Evolutionary conservation across 345 rosid genomes (phyloP).

Genomic region (Salix udensis): DNA sequence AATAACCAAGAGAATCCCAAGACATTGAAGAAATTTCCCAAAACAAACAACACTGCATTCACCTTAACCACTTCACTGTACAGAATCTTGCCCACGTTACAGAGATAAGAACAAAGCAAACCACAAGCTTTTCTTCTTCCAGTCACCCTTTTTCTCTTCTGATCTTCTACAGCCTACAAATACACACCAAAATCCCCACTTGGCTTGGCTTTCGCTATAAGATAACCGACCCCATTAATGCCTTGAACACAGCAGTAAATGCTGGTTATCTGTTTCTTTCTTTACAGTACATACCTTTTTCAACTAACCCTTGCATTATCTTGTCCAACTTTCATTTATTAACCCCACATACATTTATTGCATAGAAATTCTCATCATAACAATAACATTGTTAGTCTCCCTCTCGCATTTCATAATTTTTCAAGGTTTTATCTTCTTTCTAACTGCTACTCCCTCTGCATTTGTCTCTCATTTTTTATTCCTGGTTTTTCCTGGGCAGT

Average conservation of each 20-base stretch:
- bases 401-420: not conserved
- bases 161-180: not conserved
- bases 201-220: conserved; percentile 13
- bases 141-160: conserved; percentile 1
- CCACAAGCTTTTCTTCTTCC: not conserved
- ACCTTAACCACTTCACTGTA: not conserved
- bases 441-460: not conserved
- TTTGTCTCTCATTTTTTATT: not conserved
- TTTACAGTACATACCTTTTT: conserved; percentile 7
- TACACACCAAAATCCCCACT: not conserved
- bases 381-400: too few species aligned
- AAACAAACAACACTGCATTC: not conserved
- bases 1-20: not conserved
- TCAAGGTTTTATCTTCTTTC: not conserved
- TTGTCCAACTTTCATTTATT: conserved; percentile 10
- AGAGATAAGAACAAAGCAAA: not conserved
- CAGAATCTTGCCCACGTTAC: not conserved
- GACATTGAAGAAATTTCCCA: not conserved
- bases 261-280: conserved; percentile 1
- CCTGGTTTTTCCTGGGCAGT: conserved; percentile 3
- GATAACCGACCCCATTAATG: conserved; percentile 14
- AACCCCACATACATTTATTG: conserved; percentile 1
- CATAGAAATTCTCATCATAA: not conserved
- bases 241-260: conserved; percentile 12
- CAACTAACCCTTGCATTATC: conserved; percentile 24